Evolutionary conservation across 192 early-diverging fungal genomes (phyloP).

Genomic region (Coemansia sp.): DNA sequence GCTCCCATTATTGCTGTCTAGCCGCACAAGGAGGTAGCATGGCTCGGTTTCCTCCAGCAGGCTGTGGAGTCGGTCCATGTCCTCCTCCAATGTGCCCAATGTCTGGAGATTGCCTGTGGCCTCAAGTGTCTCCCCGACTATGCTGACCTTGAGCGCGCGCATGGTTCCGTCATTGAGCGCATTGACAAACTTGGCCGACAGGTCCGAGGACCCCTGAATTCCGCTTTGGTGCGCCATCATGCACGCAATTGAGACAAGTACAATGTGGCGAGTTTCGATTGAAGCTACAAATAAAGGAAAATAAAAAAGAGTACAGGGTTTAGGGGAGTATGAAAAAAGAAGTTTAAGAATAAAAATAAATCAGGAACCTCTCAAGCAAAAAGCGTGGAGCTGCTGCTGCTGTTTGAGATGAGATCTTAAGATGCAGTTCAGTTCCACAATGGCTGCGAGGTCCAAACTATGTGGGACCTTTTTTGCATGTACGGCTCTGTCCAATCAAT

Average conservation of each 20-base stretch:
- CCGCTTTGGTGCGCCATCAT: slow-evolving; percentile 53
- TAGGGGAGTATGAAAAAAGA: too few relatives aligned
- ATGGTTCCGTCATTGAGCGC: slow-evolving; percentile 24
- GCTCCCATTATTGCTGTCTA: slow-evolving; percentile 54
- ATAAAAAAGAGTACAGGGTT: neutral
- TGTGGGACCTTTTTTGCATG: too few relatives aligned
- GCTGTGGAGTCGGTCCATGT: slow-evolving; percentile 53
- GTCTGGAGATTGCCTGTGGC: slow-evolving; percentile 33
- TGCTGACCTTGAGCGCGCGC: slow-evolving; percentile 55
- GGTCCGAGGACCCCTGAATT: slow-evolving; percentile 34
- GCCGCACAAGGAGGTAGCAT: slow-evolving; percentile 65
- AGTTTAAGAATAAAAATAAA: too few relatives aligned
- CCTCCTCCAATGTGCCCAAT: slow-evolving; percentile 54
- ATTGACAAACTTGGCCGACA: slow-evolving; percentile 20
- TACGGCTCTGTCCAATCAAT: too few relatives aligned
- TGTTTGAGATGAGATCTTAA: too few relatives aligned
- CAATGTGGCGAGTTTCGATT: neutral
- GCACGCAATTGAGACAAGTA: neutral
- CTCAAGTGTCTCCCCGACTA: slow-evolving; percentile 54
- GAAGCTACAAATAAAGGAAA: neutral
- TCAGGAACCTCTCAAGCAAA: too few relatives aligned
- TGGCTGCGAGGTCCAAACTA: too few relatives aligned
- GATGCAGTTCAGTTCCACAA: too few relatives aligned
- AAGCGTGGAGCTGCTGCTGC: too few relatives aligned
- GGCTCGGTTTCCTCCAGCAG: slow-evolving; percentile 62